Conservation (phyloP, 2,329 filamentous ascomycete species). For the Aspergillus hiratsukae region DNA sequence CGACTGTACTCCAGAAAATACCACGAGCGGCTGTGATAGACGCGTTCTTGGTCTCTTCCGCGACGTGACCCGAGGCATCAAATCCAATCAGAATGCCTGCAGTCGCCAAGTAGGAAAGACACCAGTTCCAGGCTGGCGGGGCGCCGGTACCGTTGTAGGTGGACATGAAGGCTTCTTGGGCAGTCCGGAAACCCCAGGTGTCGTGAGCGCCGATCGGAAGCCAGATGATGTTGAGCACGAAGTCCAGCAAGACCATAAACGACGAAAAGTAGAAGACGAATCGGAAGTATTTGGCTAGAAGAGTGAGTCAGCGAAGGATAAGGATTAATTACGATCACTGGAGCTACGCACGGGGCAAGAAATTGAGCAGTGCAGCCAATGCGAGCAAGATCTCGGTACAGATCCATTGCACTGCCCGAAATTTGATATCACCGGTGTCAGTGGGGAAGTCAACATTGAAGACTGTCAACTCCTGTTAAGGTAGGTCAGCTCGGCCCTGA, state of each 20-base stretch:
- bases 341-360: conserved; percentile 44
- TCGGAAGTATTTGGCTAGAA: conserved; percentile 43
- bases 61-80: conserved; percentile 58
- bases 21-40: conserved; percentile 49
- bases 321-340: no score
- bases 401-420: conserved; percentile 59
- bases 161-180: conserved; percentile 57
- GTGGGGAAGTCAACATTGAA: conserved; percentile 54
- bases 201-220: conserved; percentile 54
- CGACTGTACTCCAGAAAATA: conserved; percentile 58
- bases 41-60: conserved; percentile 58
- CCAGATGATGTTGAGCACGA: conserved; percentile 58
- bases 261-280: conserved; percentile 27
- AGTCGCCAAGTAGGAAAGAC: conserved; percentile 57
- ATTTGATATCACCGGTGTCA: conserved; percentile 51
- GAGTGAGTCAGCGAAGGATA: no score
- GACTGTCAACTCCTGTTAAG: conserved; percentile 50
- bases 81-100: conserved; percentile 59
- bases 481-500: conserved; percentile 5
- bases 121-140: conserved; percentile 59
- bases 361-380: conserved; percentile 48
- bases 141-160: conserved; percentile 57
- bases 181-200: conserved; percentile 55
- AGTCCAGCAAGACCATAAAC: conserved; percentile 53
- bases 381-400: conserved; percentile 51